Conservation (phyloP, 306 rosid species). For the Begonia loranthoides region DNA sequence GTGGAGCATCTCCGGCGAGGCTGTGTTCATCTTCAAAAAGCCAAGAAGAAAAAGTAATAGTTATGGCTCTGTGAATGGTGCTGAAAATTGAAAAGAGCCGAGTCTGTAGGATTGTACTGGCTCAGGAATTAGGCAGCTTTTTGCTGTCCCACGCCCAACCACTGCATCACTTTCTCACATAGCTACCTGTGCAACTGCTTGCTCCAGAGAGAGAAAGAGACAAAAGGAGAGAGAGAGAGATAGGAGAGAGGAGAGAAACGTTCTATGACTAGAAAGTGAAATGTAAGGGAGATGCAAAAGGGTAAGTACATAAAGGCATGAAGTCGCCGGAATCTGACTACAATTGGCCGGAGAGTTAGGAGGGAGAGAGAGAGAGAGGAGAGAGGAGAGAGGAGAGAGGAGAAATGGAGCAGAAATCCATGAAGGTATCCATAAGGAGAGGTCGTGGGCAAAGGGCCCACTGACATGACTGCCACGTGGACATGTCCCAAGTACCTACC, state of each 20-base stretch:
- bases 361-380: neutral
- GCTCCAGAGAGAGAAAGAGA: neutral
- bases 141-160: constrained; percentile 4
- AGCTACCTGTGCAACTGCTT: too few species aligned
- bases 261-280: neutral
- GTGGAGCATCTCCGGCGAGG: constrained; percentile 30
- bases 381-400: neutral
- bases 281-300: constrained; percentile 11
- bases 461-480: constrained; percentile 7
- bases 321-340: constrained; percentile 19
- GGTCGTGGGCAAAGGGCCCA: constrained; percentile 31
- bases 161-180: neutral
- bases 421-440: constrained; percentile 26
- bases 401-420: constrained; percentile 22
- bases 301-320: constrained; percentile 3
- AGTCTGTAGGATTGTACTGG: constrained; percentile 3
- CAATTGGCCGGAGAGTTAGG: constrained; percentile 17
- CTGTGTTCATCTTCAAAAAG: constrained; percentile 14
- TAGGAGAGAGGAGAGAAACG: neutral
- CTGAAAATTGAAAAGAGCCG: neutral
- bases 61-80: neutral
- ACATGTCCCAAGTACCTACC: neutral
- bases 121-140: neutral
- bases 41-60: neutral
- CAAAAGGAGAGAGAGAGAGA: constrained; percentile 2